Percentiles rank a stretch among this genome's conserved stretches.
These are phyloP conservation scores for Candida vaughaniae DNA, from an alignment of 805 yeast genomes.

Conservation along the genomic window DNA sequence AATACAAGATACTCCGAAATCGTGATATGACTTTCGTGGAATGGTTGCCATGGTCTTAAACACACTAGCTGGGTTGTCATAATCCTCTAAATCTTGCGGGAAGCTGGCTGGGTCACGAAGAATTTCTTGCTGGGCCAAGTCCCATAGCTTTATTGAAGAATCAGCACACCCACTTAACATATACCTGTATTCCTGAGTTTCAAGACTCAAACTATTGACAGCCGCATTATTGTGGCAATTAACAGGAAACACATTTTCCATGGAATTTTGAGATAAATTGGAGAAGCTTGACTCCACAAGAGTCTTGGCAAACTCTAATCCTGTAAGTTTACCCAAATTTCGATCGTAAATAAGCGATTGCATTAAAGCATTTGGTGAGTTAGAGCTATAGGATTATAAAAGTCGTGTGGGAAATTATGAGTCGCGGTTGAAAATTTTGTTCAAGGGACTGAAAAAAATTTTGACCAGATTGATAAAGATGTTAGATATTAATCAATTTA, in stretches of 20 bases:
- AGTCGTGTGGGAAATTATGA: too few species aligned
- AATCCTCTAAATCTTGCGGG: constrained; percentile 24
- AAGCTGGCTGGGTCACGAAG: background rate
- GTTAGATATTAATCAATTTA: constrained; percentile 91
- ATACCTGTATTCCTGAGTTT: constrained; percentile 42
- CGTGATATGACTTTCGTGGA: constrained; percentile 49
- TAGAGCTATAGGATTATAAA: too few species aligned
- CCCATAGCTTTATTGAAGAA: constrained; percentile 68
- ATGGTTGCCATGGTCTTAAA: constrained; percentile 29
- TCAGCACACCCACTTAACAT: constrained; percentile 75
- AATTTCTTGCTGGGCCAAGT: constrained; percentile 24
- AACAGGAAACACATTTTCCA: constrained; percentile 33
- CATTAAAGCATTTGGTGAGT: constrained; percentile 32
- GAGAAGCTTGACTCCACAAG: constrained; percentile 37
- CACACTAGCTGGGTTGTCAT: constrained; percentile 29
- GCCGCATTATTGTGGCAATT: constrained; percentile 50
- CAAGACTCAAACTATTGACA: constrained; percentile 61
- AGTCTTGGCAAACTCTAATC: constrained; percentile 34
- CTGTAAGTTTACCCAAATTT: constrained; percentile 24
- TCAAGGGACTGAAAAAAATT: constrained; percentile 7
- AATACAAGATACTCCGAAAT: constrained; percentile 69
- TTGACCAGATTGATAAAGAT: constrained; percentile 32
- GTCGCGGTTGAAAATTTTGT: too few species aligned
- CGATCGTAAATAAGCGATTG: constrained; percentile 39
- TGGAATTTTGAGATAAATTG: constrained; percentile 22